These are phyloP conservation scores for Leishmania arabica DNA, from an alignment of 208 protist genomes.

Conservation along the genomic window DNA sequence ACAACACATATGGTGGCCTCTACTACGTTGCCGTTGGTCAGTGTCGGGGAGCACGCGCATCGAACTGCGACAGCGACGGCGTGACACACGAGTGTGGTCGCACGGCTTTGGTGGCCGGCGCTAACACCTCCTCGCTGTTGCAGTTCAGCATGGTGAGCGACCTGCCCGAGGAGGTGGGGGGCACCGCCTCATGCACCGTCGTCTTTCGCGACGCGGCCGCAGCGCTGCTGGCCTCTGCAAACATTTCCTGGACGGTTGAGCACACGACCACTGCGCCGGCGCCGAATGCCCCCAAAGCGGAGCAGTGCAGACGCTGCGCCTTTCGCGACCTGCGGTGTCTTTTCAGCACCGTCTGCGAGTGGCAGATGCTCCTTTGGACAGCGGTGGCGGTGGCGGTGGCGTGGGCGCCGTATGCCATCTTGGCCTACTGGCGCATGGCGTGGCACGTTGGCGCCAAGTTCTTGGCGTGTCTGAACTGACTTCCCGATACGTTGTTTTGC, in stretches of 20 bases:
- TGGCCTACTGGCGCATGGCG: conserved; percentile 22
- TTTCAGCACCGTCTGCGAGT: conserved; percentile 26
- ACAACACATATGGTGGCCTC: conserved; percentile 17
- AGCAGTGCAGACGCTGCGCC: conserved; percentile 19
- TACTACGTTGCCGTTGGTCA: conserved; percentile 29
- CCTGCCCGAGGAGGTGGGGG: neutral
- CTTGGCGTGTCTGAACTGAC: neutral
- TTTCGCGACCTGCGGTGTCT: conserved; percentile 27
- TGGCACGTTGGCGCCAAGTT: neutral
- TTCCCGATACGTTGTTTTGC: neutral
- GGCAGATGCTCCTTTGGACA: conserved; percentile 36
- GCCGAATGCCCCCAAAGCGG: neutral
- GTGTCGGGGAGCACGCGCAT: conserved; percentile 11
- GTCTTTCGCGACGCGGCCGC: conserved; percentile 36
- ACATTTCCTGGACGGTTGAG: conserved; percentile 8
- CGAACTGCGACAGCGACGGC: conserved; percentile 7
- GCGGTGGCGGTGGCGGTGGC: conserved; percentile 11
- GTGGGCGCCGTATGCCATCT: conserved; percentile 18
- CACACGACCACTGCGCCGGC: conserved; percentile 10
- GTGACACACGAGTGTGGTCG: conserved; percentile 18
- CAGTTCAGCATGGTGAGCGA: conserved; percentile 8
- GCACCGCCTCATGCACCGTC: conserved; percentile 33
- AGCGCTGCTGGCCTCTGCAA: conserved; percentile 24
- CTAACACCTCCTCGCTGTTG: neutral
- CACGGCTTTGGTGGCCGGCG: conserved; percentile 15